Evolutionary conservation across 345 rosid genomes (phyloP), one percentile per base, ranked within the genome.

Genomic region (Murraya paniculata): DNA sequence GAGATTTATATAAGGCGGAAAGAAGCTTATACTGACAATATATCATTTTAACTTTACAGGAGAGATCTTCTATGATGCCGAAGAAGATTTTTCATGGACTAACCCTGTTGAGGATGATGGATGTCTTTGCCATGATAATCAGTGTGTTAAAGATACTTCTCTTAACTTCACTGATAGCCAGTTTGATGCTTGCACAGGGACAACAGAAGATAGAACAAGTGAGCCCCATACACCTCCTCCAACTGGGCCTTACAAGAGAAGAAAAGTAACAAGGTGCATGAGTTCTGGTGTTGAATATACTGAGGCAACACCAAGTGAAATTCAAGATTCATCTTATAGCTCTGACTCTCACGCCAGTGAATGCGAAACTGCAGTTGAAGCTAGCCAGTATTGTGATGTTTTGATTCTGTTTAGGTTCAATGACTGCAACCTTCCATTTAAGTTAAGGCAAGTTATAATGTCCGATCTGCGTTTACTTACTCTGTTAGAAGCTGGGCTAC

Each of bases 401-500:
- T 82, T 97, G 83, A 88, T 97, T 79, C 79, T 90, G 78, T 88
- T 91, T 68, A 90, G 91, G 89, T 97, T 90, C 80, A 84, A 88
- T 81, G 98, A 97, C 72, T 89, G 77, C 55, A 88, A 91, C 77
- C 90, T 97, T 71, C 98, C 98, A 9, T 97, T 93, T 80, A 92
- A 89, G 82, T 79, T 97, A 67, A 87, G 87, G 81, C 86, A 91
- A 74, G 83, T 94, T 75, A 86, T 97, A 84, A 86, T 91, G 88
- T 85, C 92, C 50, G 92, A 97, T 82, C 71, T 89, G 80, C 90
- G 94, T 74, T 82, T 97, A 81, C 95, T 97, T 74, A 94, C 96
- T 79, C 82, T 97, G 62, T 82, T 94, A 68, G 99, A 97, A 85
- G 92, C 99, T 33, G 98, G 99, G 67, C 97, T 97, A 78, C 98